Conservation (phyloP, 2,329 filamentous ascomycete species). For the Paramyrothecium sp. region DNA sequence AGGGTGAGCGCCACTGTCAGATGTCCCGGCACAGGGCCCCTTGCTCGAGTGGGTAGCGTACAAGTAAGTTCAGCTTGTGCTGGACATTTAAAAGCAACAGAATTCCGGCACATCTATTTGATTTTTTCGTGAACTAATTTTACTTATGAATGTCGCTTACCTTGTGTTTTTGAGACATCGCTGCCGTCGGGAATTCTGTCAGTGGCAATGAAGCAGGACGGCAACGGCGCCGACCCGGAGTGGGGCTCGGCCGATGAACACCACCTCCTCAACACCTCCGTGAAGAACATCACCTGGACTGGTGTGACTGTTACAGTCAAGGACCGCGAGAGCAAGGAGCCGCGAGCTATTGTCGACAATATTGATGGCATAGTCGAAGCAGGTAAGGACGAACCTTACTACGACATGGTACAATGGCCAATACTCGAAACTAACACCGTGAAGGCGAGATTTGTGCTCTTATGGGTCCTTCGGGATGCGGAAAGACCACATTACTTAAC, state of each 20-base stretch:
- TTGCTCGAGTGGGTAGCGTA: not conserved
- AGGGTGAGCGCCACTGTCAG: not conserved
- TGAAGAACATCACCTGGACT: conserved; percentile 65
- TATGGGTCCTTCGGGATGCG: conserved; percentile 73
- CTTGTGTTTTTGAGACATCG: no score
- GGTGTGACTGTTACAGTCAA: conserved; percentile 70
- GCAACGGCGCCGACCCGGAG: conserved; percentile 15
- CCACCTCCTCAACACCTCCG: conserved; percentile 61
- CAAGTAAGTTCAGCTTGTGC: not conserved
- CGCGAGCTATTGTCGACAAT: conserved; percentile 61
- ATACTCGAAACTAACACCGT: conserved; percentile 31
- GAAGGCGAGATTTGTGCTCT: conserved; percentile 71
- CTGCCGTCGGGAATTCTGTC: no score
- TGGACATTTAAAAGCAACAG: no score
- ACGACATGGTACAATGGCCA: no score
- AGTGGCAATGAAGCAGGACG: conserved; percentile 1
- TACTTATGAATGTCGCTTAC: no score
- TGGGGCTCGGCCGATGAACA: conserved; percentile 31
- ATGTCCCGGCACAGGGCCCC: not conserved
- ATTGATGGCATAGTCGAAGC: conserved; percentile 64
- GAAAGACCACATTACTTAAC: conserved; percentile 84
- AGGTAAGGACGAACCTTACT: conserved; percentile 33
- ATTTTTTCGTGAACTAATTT: no score
- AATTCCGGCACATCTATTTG: no score
- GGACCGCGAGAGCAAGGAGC: conserved; percentile 63